Evolutionary conservation across 176 grass and related monocot genomes (phyloP).

Genomic region (Avena eriantha): DNA sequence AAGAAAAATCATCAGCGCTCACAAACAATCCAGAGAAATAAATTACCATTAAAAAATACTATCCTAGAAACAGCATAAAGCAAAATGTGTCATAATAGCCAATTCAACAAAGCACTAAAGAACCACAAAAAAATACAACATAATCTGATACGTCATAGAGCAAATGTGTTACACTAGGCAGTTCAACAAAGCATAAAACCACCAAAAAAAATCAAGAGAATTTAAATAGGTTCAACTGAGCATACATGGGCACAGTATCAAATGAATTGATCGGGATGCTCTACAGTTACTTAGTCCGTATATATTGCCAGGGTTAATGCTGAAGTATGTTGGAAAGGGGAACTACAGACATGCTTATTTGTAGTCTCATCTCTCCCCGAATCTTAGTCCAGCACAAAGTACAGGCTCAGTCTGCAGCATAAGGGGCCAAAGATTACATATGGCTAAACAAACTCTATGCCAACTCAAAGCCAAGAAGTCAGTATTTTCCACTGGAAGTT

Average conservation of each 20-base stretch:
- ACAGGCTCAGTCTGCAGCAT: slow-evolving; percentile 5
- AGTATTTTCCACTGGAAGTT: slow-evolving; percentile 11
- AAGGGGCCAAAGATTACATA: background rate
- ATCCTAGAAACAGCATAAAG: background rate
- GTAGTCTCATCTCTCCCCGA: background rate
- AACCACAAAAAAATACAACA: slow-evolving; percentile 5
- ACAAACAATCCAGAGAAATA: slow-evolving; percentile 28
- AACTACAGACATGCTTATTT: background rate
- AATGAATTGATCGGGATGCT: slow-evolving; percentile 34
- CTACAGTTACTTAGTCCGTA: background rate
- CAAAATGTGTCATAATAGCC: slow-evolving; percentile 24
- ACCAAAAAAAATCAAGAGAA: background rate
- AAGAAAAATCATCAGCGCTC: slow-evolving; percentile 36
- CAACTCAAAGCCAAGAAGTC: slow-evolving; percentile 24
- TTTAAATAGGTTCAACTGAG: slow-evolving; percentile 9
- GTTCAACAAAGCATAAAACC: slow-evolving; percentile 20
- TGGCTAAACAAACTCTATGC: slow-evolving; percentile 20
- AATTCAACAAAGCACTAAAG: slow-evolving; percentile 29
- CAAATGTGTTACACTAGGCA: slow-evolving; percentile 11
- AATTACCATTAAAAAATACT: background rate
- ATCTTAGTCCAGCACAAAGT: slow-evolving; percentile 16
- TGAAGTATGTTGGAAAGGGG: background rate
- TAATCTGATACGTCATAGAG: background rate
- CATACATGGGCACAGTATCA: slow-evolving; percentile 21
- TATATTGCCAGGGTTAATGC: background rate